Evolutionary conservation across 2,329 filamentous ascomycete genomes (phyloP), one percentile per base, ranked within the genome.

Genomic region (Diaporthe sp.): DNA sequence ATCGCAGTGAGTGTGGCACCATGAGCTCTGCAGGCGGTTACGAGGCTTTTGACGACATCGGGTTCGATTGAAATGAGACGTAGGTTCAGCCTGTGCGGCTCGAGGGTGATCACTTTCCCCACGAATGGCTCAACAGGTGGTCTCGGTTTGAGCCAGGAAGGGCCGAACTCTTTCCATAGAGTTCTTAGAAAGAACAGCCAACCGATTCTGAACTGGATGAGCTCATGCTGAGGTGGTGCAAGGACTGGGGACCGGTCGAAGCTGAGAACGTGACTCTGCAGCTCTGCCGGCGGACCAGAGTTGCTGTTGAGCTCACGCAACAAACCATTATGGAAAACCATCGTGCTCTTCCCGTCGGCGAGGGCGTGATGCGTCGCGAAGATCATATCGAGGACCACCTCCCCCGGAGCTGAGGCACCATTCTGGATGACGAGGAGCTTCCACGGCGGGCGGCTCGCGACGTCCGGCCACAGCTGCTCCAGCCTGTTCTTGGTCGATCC

Each of bases 331-430:
- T 92, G 90, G 77, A 92, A 90, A 2, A 85, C 78, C 39, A 82
- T 81, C 0, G 86, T 87, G 77, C 87, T 86, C 17, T 85, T 82
- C 1, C 90, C 90, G 77, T 92, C 90, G 34, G 85, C 84, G 25
- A 91, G 82, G 0, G 85, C 83, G 77, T 92, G 90, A 76, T 92
- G 90, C 46, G 83, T 88, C 7, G 85, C 83, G 77, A 91, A 89
- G 8, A 86, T 77, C 17, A 89, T 75, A 67, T 90, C 85, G 39
- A 81, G 57, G 46, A 86, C 78, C 8, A 81, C 39, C 3, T 77
- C 58, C 6, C 76, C 72, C 1, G 79, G 59, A 5, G 74, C 42
- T 19, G 68, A 22, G 12, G 67, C 65, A 8, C 80, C 74, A n/a
- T 74, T 53, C 44, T 76, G 76, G 31, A 86, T 79, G 58, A 88